Evolutionary conservation across 2,329 filamentous ascomycete species (phyloP), one percentile per base, ranked within the genome.

Genomic region (Colletotrichum limetticola): DNA sequence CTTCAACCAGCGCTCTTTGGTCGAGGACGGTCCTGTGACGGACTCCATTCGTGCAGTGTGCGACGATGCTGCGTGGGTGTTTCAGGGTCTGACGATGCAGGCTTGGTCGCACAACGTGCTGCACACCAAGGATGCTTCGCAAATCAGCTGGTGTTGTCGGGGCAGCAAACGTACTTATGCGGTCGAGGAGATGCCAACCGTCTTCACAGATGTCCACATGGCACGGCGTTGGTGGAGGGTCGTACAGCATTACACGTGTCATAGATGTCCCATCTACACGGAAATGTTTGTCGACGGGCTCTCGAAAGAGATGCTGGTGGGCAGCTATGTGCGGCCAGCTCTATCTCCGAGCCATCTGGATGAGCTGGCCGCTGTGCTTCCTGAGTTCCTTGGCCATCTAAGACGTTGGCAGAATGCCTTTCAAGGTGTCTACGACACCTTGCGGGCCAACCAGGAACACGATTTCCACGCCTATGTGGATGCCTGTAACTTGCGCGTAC

Each of bases 401-500:
- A 79, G 82, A 37, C 75, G 80, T n/a, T 86, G 85, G 85, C 77
- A 78, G 14, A 75, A 77, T 8, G 81, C 84, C 0, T 85, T 83
- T 71, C 77, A 80, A 28, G 81, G 82, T 2, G 72, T 86, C 1
- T 82, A 82, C 63, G 76, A 80, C 22, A 58, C 70, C 6, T 74
- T 77, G 0, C 71, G 76, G 22, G 73, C 75, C 24, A 79, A 80
- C 61, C 58, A 76, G 9, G 64, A 61, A 53, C 75, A 9, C 2
- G 69, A 80, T 28, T 65, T 68, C 5, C 71, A 74, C 1, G 61
- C 77, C 0, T 85, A 84, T 58, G 78, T 83, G 5, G 78, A 80
- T 12, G 82, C 82, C n/a, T 80, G 83, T 66, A 85, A 82, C 63
- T 75, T 86, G 8, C 83, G 83, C 3, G 76, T 86, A 37, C 84